Evolutionary conservation across 768 basidiomycete species (phyloP).

Genomic region (Kondoa malvinella): DNA sequence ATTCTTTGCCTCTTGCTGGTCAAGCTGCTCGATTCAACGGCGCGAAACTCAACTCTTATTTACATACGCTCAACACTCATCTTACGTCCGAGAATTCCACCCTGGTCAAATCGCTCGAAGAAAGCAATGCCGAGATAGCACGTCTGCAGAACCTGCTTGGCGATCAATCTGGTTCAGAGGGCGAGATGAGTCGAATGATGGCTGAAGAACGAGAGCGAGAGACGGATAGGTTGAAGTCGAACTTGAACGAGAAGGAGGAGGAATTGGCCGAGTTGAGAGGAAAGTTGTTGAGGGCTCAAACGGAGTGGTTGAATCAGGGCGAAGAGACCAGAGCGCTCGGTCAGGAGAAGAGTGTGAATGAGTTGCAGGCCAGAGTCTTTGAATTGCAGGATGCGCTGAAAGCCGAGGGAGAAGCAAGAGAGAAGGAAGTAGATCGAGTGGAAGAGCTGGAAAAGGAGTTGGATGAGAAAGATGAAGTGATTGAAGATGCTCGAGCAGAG

Average conservation of each 20-base stretch:
- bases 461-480: no score
- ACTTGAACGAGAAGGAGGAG: conserved; percentile 5
- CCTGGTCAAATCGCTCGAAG: conserved; percentile 33
- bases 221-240: background rate
- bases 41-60: conserved; percentile 63
- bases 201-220: conserved; percentile 7
- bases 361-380: conserved; percentile 18
- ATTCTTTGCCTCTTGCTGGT: conserved; percentile 50
- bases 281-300: conserved; percentile 13
- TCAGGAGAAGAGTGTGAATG: conserved; percentile 5
- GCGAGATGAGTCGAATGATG: background rate
- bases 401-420: background rate
- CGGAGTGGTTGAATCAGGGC: conserved; percentile 5
- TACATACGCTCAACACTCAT: conserved; percentile 66
- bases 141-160: conserved; percentile 2
- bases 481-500: no score
- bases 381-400: conserved; percentile 22
- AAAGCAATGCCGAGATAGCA: conserved; percentile 11
- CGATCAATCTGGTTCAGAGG: conserved; percentile 5
- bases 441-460: conserved; percentile 18
- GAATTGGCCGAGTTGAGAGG: conserved; percentile 19
- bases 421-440: background rate
- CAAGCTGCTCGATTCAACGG: conserved; percentile 54
- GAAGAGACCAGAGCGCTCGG: background rate
- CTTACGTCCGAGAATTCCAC: conserved; percentile 70